Percentiles rank a stretch among this genome's conserved stretches.
phyloP scores from a whole-genome alignment of 2,329 filamentous ascomycete genomes.

The Beauveria asiatica region DNA sequence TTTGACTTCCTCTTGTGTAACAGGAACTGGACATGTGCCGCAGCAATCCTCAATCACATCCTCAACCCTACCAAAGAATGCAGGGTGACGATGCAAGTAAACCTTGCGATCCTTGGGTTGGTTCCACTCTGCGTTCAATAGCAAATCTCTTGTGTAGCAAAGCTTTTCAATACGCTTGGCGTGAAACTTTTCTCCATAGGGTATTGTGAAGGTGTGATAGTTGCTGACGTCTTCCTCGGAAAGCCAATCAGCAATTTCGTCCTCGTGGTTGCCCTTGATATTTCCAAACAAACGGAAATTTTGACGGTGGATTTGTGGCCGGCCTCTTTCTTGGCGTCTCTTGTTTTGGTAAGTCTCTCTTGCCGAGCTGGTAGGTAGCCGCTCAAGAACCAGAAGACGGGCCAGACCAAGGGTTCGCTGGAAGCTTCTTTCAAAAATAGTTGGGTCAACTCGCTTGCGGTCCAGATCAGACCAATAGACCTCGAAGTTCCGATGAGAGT shows the following conservation, averaged over 20 bases:
- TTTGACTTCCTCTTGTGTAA: constrained; percentile 63
- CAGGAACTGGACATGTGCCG: constrained; percentile 62
- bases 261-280: constrained; percentile 67
- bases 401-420: constrained; percentile 67
- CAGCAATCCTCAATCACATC: constrained; percentile 78
- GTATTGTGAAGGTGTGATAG: constrained; percentile 70
- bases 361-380: constrained; percentile 59
- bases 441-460: constrained; percentile 69
- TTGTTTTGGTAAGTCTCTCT: constrained; percentile 64
- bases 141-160: constrained; percentile 70
- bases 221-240: constrained; percentile 67
- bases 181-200: constrained; percentile 53
- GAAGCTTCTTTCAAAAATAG: constrained; percentile 79
- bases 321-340: constrained; percentile 62
- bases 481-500: constrained; percentile 77
- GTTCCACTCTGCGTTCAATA: constrained; percentile 85
- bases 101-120: constrained; percentile 65
- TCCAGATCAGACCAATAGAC: constrained; percentile 71
- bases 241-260: constrained; percentile 79
- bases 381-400: constrained; percentile 69
- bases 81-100: constrained; percentile 73
- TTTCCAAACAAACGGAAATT: constrained; percentile 49
- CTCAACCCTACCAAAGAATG: constrained; percentile 69
- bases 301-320: constrained; percentile 44
- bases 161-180: constrained; percentile 72